Percentiles rank a stretch among this genome's conserved stretches.
These are phyloP conservation scores for Liquidambar formosana DNA, from an alignment of 164 flowering plant genomes.

Conservation along the genomic window DNA sequence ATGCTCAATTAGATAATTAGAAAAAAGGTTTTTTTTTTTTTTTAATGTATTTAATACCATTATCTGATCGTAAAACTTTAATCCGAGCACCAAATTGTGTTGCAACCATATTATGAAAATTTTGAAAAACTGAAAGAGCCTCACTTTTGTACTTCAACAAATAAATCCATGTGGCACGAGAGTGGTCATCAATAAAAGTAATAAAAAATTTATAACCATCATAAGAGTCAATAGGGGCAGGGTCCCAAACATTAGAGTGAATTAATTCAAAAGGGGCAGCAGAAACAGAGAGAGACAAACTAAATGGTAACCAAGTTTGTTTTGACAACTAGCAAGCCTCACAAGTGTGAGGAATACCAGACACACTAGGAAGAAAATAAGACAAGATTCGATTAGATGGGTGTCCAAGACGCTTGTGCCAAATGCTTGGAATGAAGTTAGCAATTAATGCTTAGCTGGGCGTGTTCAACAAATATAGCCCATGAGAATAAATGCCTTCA, in stretches of 20 bases:
- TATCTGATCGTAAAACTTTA: conserved; percentile 5
- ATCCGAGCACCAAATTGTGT: neutral
- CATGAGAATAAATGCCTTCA: too few relatives aligned
- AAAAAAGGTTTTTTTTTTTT: too few relatives aligned
- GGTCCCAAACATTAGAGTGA: too few relatives aligned
- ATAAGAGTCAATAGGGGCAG: conserved; percentile 1
- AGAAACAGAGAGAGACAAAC: neutral
- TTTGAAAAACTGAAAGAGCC: neutral
- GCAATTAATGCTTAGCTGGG: neutral
- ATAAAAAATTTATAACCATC: conserved; percentile 1
- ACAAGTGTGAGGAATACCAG: too few relatives aligned
- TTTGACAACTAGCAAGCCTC: conserved; percentile 9
- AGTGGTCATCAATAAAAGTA: too few relatives aligned
- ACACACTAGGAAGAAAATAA: neutral
- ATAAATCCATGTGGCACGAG: too few relatives aligned
- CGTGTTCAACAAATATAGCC: conserved; percentile 2
- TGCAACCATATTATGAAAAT: neutral
- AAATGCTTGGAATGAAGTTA: neutral
- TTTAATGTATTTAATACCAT: conserved; percentile 14
- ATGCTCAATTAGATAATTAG: too few relatives aligned
- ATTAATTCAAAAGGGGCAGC: too few relatives aligned
- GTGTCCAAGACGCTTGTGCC: too few relatives aligned
- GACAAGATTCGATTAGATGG: too few relatives aligned
- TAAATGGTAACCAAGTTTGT: neutral
- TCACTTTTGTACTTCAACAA: conserved; percentile 7